Evolutionary conservation across 2,329 filamentous ascomycete genomes (phyloP), one percentile per base, ranked within the genome.

Genomic region (Fusarium sp.): DNA sequence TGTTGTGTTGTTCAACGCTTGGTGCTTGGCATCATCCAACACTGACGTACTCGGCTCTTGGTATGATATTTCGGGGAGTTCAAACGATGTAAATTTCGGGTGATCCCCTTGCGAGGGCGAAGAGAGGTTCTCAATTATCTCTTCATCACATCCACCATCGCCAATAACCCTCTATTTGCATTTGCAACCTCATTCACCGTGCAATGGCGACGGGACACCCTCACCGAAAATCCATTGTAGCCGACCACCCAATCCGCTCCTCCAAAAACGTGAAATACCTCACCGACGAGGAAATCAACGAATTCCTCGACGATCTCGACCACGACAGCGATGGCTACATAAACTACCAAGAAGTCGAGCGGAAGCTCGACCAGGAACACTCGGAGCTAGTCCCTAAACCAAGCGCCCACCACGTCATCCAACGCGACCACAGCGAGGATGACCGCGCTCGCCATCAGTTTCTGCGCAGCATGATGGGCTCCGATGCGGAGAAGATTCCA

Each of bases 231-330:
- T 52, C 60, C 20, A 57, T 63, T 8, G 60, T 67, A 61, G 72
- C 73, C 1, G 55, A 70, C 23, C 74, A 76, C 28, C 74, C 74
- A 23, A 62, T 72, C 17, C 71, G 69, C 7, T 64, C 66, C 24
- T 65, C 61, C 26, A 56, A 68, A 5, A 70, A 77, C 68, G 63
- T 76, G 3, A 65, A 74, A 39, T 80, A 77, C 45, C 76, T 84
- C 44, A 78, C 73, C 44, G 79, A 85, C 48, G 77, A 82, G 8
- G 85, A 88, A 68, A 84, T 87, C 45, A 74, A 81, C 8, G 71
- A 77, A 6, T 88, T 88, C 52, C 76, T 88, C 39, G 77, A 85
- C 57, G 82, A 84, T 28, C 75, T 88, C 4, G 85, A 87, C 68
- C 78, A 80, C 62, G 79, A 87, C 60, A 78, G 78, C 20, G 81